Percentiles rank a stretch among this genome's conserved stretches.
These are phyloP conservation scores for Sclerotiophoma versabilis DNA, from an alignment of 2,329 filamentous ascomycete genomes.

Conservation along the genomic window DNA sequence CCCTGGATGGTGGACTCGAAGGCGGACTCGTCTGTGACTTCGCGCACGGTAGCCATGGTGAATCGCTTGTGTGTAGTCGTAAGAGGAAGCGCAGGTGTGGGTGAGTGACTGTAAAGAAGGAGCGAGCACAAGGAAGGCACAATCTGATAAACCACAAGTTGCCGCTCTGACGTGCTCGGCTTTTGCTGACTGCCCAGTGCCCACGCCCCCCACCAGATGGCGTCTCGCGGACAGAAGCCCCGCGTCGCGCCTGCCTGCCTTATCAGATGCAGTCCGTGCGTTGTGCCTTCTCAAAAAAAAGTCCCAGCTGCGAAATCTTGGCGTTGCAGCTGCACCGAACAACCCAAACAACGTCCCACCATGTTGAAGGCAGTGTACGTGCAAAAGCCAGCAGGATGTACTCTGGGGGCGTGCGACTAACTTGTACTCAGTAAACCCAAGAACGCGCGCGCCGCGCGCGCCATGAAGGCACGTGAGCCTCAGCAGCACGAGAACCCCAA, in stretches of 20 bases:
- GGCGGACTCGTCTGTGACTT: slow-evolving; percentile 75
- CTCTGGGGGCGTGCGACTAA: background rate
- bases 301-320: slow-evolving; percentile 13
- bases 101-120: background rate
- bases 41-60: slow-evolving; percentile 66
- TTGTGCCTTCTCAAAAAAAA: slow-evolving; percentile 9
- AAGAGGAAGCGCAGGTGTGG: background rate
- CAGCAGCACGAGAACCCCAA: slow-evolving; percentile 91
- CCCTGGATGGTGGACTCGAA: slow-evolving; percentile 74
- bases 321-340: slow-evolving; percentile 6
- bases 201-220: background rate
- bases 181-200: slow-evolving; percentile 1
- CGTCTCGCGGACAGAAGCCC: slow-evolving; percentile 1
- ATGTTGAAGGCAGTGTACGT: slow-evolving; percentile 46
- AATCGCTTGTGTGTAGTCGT: background rate
- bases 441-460: slow-evolving; percentile 91
- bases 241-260: background rate
- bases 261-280: slow-evolving; percentile 16
- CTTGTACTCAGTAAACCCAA: slow-evolving; percentile 65
- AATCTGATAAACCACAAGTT: slow-evolving; percentile 32
- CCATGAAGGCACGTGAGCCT: slow-evolving; percentile 89
- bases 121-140: background rate
- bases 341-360: slow-evolving; percentile 12
- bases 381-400: background rate
- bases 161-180: slow-evolving; percentile 35